These are phyloP conservation scores for Periconia sp. DNA, from an alignment of 2,329 filamentous ascomycete genomes.

Conservation along the genomic window DNA sequence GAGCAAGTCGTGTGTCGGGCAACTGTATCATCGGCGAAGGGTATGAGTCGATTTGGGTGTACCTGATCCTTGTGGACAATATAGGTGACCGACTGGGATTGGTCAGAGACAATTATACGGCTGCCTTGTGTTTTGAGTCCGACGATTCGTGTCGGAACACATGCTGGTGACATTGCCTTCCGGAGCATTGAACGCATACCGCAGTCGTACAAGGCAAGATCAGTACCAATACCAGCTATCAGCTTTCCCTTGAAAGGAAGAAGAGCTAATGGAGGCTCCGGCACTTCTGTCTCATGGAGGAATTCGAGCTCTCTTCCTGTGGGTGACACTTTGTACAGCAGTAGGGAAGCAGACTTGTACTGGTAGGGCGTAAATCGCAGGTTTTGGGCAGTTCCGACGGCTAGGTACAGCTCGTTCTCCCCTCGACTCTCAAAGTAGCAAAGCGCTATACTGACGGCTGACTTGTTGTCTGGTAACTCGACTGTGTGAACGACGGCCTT, in stretches of 20 bases:
- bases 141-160: conserved; percentile 82
- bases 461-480: conserved; percentile 87
- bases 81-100: conserved; percentile 89
- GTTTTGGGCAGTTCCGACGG: conserved; percentile 93
- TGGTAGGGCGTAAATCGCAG: conserved; percentile 76
- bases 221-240: conserved; percentile 81
- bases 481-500: conserved; percentile 78
- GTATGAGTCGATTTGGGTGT: conserved; percentile 87
- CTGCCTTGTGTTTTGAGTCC: conserved; percentile 88
- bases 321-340: conserved; percentile 89
- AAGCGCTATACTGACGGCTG: conserved; percentile 82
- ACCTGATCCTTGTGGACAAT: conserved; percentile 82
- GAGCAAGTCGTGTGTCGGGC: conserved; percentile 89
- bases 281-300: conserved; percentile 93
- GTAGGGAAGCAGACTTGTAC: conserved; percentile 81
- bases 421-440: conserved; percentile 83
- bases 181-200: conserved; percentile 91
- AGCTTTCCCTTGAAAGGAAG: conserved; percentile 91
- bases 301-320: conserved; percentile 90
- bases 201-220: conserved; percentile 87
- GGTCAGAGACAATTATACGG: conserved; percentile 89
- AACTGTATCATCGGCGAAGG: conserved; percentile 89
- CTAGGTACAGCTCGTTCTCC: conserved; percentile 87
- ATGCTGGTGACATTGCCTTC: conserved; percentile 79
- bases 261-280: conserved; percentile 87